Base-by-base conservation (phyloP, 805 yeast genomes). In the Scheffersomyces coipomensis region DNA sequence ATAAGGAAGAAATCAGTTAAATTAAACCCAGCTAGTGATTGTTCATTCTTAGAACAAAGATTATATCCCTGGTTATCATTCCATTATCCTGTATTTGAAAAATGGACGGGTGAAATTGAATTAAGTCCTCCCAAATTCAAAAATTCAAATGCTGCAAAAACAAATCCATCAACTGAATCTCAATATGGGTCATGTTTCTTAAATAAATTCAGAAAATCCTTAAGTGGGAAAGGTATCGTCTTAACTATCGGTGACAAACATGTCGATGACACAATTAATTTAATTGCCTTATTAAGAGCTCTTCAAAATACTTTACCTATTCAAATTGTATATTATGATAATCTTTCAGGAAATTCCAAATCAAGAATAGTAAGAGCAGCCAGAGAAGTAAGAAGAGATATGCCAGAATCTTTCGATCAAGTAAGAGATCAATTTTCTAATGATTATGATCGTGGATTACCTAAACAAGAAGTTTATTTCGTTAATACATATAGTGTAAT, bases 51-150 rank as follows among this genome's bases (percentile, higher is more conserved):
- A 13, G 75, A 71, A 46, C 38, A 52, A 18, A 55, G 63, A 40
- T 44, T 71, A 5, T 70, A 67, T 52, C 68, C 62, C 25, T 71
- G 66, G 60, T 44, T 71, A 23, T 56, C 73, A 1, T 53, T 57
- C 37, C 41, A 58, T 33, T 58, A 49, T 13, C 76, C 76, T 8
- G 51, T 49, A n/a, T 71, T 56, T 47, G 61, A 52, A 36, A 51
- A 75, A 44, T 71, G 73, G 73, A 60, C 60, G 38, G 63, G 68
- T 6, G 65, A 57, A 19, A 50, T 35, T 10, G 33, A 35, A 16
- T 45, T 48, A 7, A 32, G 42, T 22, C 54, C 56, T 10, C 65
- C 64, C 1, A 24, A 53, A 11, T 57, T 61, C 47, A 35, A 37
- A 10, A 19, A 18, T 11, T 19, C 19, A 8, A 13, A 31, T 15